Evolutionary conservation across 2,329 filamentous ascomycete genomes (phyloP), one percentile per base, ranked within the genome.

Genomic region (Coleophoma eucalyptorum): DNA sequence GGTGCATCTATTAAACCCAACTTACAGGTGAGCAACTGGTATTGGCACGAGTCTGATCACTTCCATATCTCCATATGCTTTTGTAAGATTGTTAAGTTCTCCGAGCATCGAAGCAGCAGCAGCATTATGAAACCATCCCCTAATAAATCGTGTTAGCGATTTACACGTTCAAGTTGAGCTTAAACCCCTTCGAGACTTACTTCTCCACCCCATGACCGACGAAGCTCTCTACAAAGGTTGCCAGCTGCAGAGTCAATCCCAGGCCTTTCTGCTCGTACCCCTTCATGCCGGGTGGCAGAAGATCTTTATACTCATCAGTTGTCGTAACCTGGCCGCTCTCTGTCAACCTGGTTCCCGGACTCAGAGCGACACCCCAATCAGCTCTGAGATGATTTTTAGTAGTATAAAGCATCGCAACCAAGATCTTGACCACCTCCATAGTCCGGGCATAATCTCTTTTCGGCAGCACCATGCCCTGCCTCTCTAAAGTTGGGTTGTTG

Each of bases 1-100:
- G n/a, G 3, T 10, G 26, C 26, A 8, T 7, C 10, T 26, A 8
- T 5, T 5, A 3, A 26, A 5, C 10, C 26, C 7, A 26, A 26
- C 21, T 26, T 26, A 61, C 53, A 86, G 60, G 61, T 85, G 81
- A 5, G 83, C 83, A 7, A 86, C 77, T 1, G 83, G 83, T 18
- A 86, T 76, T 0, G 81, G 81, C 0, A 83, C 85, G n/a, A 80
- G 65, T 51, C 80, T 74, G 40, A 86, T 86, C 0, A 81, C 84
- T 66, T 86, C 83, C 80, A 86, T 83, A 49, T 67, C 73, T 2
- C 81, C 81, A 62, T 83, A 85, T 0, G 80, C 79, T 53, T 80
- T 75, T 15, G 78, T 74, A 16, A 86, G 64, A 0, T 66, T 65
- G 60, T 83, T 83, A 20, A 86, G 62, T 56, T 84, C 78, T 1